These are phyloP conservation scores for Oleoguttula mirabilis DNA, from an alignment of 495 filamentous ascomycete species.

Conservation along the genomic window DNA sequence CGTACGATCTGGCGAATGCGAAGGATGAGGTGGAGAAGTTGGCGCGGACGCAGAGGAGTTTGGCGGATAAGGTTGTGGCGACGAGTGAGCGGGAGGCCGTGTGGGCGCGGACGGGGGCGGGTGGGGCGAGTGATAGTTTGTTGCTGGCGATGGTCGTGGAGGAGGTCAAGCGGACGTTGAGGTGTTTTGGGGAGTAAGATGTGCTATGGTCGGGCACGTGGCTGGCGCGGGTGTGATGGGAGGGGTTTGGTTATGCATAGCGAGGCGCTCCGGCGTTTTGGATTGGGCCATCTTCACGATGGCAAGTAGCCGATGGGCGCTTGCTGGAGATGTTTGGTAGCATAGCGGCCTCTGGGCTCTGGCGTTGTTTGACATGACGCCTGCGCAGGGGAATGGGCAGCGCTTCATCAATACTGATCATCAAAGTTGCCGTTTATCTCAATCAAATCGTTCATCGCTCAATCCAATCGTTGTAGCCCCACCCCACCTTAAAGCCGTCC, in stretches of 20 bases:
- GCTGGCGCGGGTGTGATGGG: background rate
- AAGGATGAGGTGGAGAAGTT: constrained; percentile 72
- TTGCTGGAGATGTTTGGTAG: background rate
- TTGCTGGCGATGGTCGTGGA: background rate
- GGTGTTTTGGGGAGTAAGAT: background rate
- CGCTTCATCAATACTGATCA: no score
- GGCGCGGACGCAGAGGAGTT: constrained; percentile 38
- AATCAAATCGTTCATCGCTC: background rate
- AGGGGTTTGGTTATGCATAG: background rate
- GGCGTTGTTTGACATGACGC: no score
- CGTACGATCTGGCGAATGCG: constrained; percentile 57
- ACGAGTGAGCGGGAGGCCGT: constrained; percentile 57
- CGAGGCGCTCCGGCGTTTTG: background rate
- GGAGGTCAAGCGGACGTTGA: background rate
- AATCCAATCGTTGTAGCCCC: background rate
- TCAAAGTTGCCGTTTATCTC: background rate
- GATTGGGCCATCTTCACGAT: background rate
- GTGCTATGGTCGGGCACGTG: background rate
- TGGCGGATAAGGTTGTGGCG: constrained; percentile 61
- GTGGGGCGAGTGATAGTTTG: background rate
- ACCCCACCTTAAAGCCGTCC: background rate
- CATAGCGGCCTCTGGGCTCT: background rate
- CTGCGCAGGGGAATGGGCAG: no score
- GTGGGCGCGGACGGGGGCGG: background rate
- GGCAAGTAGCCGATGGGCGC: background rate